Conservation (phyloP, 768 basidiomycete species). For the Tylopilus sp. region DNA sequence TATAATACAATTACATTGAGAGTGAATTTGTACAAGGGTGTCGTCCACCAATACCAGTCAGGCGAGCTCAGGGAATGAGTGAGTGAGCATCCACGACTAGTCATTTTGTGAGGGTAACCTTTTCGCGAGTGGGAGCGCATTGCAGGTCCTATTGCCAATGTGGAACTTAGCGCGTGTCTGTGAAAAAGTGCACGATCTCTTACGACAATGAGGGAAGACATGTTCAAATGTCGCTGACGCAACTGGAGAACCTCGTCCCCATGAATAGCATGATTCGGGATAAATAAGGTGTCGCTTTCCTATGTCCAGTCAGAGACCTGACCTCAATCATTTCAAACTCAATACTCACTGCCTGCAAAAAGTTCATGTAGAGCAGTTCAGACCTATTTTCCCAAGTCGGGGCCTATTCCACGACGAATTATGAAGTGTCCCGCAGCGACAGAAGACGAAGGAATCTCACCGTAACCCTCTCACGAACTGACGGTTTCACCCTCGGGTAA, state of each 20-base stretch:
- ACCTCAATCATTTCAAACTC: not conserved
- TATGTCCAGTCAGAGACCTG: constrained; percentile 9
- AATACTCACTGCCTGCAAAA: not conserved
- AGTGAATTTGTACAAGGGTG: not conserved
- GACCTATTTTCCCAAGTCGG: not conserved
- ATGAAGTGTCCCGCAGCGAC: constrained; percentile 8
- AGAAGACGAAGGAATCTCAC: constrained; percentile 12
- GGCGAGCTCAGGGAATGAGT: not conserved
- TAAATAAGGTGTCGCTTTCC: constrained; percentile 2
- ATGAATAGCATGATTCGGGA: constrained; percentile 6
- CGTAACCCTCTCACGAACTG: constrained; percentile 15
- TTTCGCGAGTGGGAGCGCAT: constrained; percentile 13
- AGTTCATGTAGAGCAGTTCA: not conserved
- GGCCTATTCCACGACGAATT: constrained; percentile 10
- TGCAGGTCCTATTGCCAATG: constrained; percentile 23
- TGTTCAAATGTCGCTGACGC: constrained; percentile 13
- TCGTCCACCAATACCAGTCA: not conserved
- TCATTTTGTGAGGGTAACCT: not conserved
- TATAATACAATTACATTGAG: constrained; percentile 17
- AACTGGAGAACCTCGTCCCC: not conserved
- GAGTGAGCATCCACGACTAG: not conserved
- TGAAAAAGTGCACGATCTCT: not conserved
- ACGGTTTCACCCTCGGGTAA: not conserved
- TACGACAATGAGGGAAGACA: constrained; percentile 24
- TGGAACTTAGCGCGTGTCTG: constrained; percentile 1